phyloP scores from a whole-genome alignment of 1,284 basidiomycete genomes.

The Cutaneotrichosporon cavernicola region DNA sequence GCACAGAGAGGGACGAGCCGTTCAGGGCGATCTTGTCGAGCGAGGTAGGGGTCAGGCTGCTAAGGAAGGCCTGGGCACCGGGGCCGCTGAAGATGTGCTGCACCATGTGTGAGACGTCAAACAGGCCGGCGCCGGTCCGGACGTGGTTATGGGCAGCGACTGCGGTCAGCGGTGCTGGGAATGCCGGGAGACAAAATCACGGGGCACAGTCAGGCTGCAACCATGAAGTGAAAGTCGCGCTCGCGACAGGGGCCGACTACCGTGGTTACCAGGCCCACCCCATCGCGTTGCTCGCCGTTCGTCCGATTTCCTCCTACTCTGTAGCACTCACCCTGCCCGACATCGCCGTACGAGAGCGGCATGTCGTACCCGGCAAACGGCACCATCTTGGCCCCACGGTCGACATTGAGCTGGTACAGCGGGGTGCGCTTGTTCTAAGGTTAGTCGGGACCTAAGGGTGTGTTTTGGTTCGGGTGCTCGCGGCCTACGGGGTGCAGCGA shows the following conservation, averaged over 20 bases:
- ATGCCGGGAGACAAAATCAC: background rate
- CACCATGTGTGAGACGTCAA: slow-evolving; percentile 98
- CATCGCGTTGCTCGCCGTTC: too few species aligned
- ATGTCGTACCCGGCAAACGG: slow-evolving; percentile 94
- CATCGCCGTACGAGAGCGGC: slow-evolving; percentile 81
- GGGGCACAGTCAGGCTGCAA: too few species aligned
- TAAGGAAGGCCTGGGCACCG: slow-evolving; percentile 72
- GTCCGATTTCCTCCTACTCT: background rate
- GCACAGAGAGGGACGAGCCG: slow-evolving; percentile 76
- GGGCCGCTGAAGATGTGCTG: slow-evolving; percentile 79
- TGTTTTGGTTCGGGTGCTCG: too few species aligned
- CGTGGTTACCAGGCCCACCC: too few species aligned
- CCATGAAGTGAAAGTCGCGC: too few species aligned
- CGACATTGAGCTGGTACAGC: slow-evolving; percentile 86
- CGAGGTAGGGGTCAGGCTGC: slow-evolving; percentile 79
- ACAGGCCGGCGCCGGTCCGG: slow-evolving; percentile 77
- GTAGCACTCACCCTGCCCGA: slow-evolving; percentile 70
- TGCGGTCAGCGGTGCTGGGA: slow-evolving; percentile 45
- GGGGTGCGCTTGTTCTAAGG: slow-evolving; percentile 64
- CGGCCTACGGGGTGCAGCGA: background rate
- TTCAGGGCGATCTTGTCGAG: slow-evolving; percentile 67
- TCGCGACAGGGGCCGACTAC: background rate
- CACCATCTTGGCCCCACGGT: slow-evolving; percentile 89
- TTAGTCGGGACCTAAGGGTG: background rate
- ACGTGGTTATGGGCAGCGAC: slow-evolving; percentile 91